phyloP scores from a whole-genome alignment of 1,139 yeast species.

The Yamadazyma trypodendri region DNA sequence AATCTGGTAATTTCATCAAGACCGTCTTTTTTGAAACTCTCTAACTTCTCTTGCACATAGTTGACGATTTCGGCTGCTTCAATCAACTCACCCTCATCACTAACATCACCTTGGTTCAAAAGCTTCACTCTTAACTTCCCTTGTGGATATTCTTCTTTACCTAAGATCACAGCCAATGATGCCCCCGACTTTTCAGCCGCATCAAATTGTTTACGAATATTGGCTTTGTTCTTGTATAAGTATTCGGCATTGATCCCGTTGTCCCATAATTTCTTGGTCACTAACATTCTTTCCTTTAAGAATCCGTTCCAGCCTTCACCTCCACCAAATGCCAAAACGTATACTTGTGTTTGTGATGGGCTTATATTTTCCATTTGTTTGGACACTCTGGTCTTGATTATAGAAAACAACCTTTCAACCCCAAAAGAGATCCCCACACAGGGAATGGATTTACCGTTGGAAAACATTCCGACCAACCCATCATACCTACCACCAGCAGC shows the following conservation, averaged over 20 bases:
- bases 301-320: constrained; percentile 95
- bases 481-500: constrained; percentile 99
- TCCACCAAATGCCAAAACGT: constrained; percentile 97
- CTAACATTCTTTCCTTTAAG: constrained; percentile 83
- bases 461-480: constrained; percentile 93
- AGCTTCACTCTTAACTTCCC: constrained; percentile 84
- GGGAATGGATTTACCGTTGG: constrained; percentile 89
- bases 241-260: constrained; percentile 90
- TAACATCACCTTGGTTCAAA: constrained; percentile 84
- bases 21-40: constrained; percentile 42
- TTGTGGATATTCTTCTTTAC: constrained; percentile 85
- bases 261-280: constrained; percentile 80
- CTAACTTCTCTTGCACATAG: constrained; percentile 55
- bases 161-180: constrained; percentile 85
- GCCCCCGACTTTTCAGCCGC: constrained; percentile 96
- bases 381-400: constrained; percentile 72
- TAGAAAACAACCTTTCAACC: constrained; percentile 88
- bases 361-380: constrained; percentile 59
- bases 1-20: constrained; percentile 59
- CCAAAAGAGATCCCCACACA: constrained; percentile 98
- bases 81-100: constrained; percentile 84
- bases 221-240: constrained; percentile 87
- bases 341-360: constrained; percentile 88
- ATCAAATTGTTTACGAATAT: constrained; percentile 92
- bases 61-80: constrained; percentile 56